Base-by-base conservation (phyloP, 2,329 filamentous ascomycete species). In the Sarocladiaceae sp. region DNA sequence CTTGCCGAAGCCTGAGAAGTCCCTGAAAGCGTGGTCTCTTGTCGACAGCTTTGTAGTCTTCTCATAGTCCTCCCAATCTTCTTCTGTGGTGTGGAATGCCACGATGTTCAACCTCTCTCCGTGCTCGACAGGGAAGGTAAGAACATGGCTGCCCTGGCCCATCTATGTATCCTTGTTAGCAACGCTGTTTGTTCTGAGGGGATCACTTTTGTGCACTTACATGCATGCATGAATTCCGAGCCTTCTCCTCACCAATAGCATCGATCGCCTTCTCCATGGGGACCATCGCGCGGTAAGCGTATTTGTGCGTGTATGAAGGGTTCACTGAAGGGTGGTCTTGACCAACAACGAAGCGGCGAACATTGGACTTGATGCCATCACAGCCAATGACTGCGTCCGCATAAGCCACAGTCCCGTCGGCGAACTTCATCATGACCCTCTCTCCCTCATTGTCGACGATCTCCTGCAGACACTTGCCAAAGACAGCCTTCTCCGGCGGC, bases 361-460 rank as follows among this genome's bases (percentile, higher is more conserved):
- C 72, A 15, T 68, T 66, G 8, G 78, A 81, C 61, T 85, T 85
- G 59, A 87, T 84, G 0, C 84, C 84, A 61, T 87, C 84, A 56
- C 81, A 84, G 0, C 80, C 83, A 42, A 87, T 67, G 0, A 84
- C 51, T 0, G 64, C 69, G 23, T 71, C 68, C 3, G 71, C 68
- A 7, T 61, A 56, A 2, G 66, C 69, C 1, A 62, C 66, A 0
- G 68, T 67, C 0, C 71, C 71, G 35, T 76, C 73, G 20, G 61
- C 55, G 50, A 75, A 75, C n/a, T 26, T 57, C 42, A 74, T 57
- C 2, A 55, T 51, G 3, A 66, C 53, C 31, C 61, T 62, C 2
- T 60, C 60, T 3, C 58, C 55, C 10, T 49, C 35, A 3, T 51
- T 53, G 11, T 62, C 54, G 58, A 63, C 53, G 61, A 65, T 62